Base-by-base conservation (phyloP, 257 asterid species). In the Nemophila menziesii region DNA sequence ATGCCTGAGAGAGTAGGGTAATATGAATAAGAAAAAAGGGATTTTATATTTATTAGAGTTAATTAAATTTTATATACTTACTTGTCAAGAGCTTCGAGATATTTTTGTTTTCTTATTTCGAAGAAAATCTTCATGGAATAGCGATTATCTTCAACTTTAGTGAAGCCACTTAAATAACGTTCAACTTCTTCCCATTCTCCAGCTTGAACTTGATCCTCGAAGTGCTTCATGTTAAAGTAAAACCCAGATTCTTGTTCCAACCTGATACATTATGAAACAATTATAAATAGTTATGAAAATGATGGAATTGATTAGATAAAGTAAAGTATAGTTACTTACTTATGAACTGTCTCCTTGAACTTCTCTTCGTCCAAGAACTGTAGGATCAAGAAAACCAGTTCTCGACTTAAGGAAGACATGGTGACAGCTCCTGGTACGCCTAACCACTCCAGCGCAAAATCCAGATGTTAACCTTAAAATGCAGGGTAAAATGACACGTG, bases 111-210 rank as follows among this genome's bases (percentile, higher is more conserved):
- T 16, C 39, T 26, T 26, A 46, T 24, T 23, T 46, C 51, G 11
- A 46, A 46, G 18, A 46, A 24, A 0, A 46, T 24, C 22, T 46
- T 46, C 51, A 46, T 46, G 36, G 51, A 46, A 24, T 23, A 46
- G 24, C 51, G 19, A 15, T 46, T 46, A 16, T 46, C 51, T 20
- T 46, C 51, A 16, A 24, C 20, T 17, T 46, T 46, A 1, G 46
- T 41, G n/a, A 41, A 41, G 5, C 46, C 46, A 41, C 46, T 41
- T 22, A 51, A 51, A 2, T 51, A 51, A 1, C 57, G 46, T 39
- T 51, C 57, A 27, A 51, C 48, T 16, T 51, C 57, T n/a, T 51
- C 57, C 57, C 57, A 51, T 17, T 51, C 57, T 13, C 57, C 57
- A 1, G 46, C 47, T 22, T 23, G 37, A 42, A 51, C 47, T 40